Percentiles rank a stretch among this genome's conserved stretches.
phyloP scores from a whole-genome alignment of 768 basidiomycete genomes.

The Xerocomellus chrysenteron region DNA sequence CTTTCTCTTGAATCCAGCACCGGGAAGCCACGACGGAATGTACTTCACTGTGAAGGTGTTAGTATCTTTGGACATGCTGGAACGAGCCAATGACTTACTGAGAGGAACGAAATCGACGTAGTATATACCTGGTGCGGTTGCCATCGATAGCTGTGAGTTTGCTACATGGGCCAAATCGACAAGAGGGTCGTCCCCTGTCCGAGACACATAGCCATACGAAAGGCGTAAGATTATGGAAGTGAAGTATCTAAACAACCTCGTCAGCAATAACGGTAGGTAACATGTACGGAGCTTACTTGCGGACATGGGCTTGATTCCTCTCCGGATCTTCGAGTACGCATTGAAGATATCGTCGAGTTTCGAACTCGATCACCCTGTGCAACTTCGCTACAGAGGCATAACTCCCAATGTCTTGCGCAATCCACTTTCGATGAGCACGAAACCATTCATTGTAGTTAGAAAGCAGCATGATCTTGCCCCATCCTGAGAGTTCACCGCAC shows the following conservation, averaged over 20 bases:
- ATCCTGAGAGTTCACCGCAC: slow-evolving; percentile 21
- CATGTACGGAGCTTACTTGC: background rate
- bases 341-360: background rate
- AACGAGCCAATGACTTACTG: slow-evolving; percentile 3
- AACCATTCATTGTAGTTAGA: slow-evolving; percentile 15
- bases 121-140: slow-evolving; percentile 3
- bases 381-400: background rate
- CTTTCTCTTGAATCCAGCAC: slow-evolving; percentile 17
- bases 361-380: background rate
- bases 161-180: slow-evolving; percentile 30
- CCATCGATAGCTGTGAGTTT: slow-evolving; percentile 20
- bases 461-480: slow-evolving; percentile 21
- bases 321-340: background rate
- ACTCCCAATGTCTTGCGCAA: slow-evolving; percentile 12
- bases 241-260: background rate
- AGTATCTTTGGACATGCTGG: background rate
- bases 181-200: slow-evolving; percentile 37
- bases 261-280: background rate
- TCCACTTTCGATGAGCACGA: slow-evolving; percentile 17
- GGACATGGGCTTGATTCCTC: background rate
- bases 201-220: slow-evolving; percentile 41
- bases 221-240: slow-evolving; percentile 34
- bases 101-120: slow-evolving; percentile 21
- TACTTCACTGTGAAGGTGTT: slow-evolving; percentile 22
- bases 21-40: slow-evolving; percentile 24